A percentile compares a stretch with the other conserved stretches of the same genome.
Conservation (phyloP, 202 grass and related monocot species). For the Carex arenaria region DNA sequence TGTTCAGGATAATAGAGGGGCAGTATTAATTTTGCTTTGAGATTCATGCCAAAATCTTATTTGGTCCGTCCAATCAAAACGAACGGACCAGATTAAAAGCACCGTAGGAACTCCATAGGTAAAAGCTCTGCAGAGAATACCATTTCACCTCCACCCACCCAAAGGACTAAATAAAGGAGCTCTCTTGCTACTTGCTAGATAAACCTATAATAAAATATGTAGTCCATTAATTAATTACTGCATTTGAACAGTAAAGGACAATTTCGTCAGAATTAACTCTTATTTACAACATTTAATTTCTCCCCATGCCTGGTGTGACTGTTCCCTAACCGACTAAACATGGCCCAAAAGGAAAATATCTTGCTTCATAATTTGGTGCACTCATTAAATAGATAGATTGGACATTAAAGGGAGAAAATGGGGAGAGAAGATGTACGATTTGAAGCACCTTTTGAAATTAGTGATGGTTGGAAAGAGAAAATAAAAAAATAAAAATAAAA, state of each 20-base stretch:
- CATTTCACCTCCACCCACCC: too few relatives aligned
- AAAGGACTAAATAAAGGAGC: background rate
- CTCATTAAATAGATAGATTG: background rate
- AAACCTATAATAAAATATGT: background rate
- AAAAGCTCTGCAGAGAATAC: too few relatives aligned
- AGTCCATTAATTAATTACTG: background rate
- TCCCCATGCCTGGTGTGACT: background rate
- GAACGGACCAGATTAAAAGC: too few relatives aligned
- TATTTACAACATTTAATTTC: background rate
- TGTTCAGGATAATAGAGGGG: too few relatives aligned
- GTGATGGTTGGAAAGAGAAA: background rate
- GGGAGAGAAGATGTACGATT: background rate
- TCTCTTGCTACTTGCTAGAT: background rate
- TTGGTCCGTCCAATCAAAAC: too few relatives aligned
- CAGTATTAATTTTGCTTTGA: too few relatives aligned
- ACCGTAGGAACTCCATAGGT: too few relatives aligned
- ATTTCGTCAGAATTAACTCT: background rate
- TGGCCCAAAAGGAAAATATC: constrained; percentile 18
- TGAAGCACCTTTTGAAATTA: background rate
- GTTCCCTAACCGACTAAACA: background rate
- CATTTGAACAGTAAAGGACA: background rate
- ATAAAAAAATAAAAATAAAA: background rate
- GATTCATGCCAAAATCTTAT: too few relatives aligned
- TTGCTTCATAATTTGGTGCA: background rate
- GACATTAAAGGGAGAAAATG: background rate